These are phyloP conservation scores for Pseudocercospora vitis DNA, from an alignment of 2,329 filamentous ascomycete species.

Conservation along the genomic window DNA sequence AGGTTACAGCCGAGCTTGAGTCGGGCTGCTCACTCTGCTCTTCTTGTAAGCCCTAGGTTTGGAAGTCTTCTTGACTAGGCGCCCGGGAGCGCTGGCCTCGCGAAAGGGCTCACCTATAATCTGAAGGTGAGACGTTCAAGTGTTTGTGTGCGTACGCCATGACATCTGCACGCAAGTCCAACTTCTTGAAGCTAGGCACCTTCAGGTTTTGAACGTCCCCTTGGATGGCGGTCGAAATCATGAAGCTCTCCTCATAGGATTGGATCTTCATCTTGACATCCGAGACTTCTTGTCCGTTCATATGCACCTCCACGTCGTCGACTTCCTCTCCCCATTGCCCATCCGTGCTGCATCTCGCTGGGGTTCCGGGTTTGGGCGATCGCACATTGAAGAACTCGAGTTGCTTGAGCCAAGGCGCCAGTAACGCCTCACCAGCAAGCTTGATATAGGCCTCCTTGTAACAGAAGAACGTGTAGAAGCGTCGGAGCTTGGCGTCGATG, in stretches of 20 bases:
- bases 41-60: slow-evolving; percentile 2
- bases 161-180: slow-evolving; percentile 35
- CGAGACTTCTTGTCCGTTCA: slow-evolving; percentile 49
- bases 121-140: slow-evolving; percentile 24
- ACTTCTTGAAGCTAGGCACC: slow-evolving; percentile 36
- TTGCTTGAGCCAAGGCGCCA: slow-evolving; percentile 70
- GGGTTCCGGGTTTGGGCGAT: slow-evolving; percentile 52
- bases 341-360: slow-evolving; percentile 45
- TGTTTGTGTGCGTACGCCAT: slow-evolving; percentile 32
- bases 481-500: slow-evolving; percentile 63
- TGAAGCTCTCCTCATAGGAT: slow-evolving; percentile 59
- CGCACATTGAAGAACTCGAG: slow-evolving; percentile 67
- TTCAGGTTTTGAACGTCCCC: slow-evolving; percentile 34
- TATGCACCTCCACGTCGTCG: slow-evolving; percentile 52
- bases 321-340: slow-evolving; percentile 50
- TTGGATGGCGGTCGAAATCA: slow-evolving; percentile 57
- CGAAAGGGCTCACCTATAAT: slow-evolving; percentile 22
- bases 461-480: slow-evolving; percentile 77
- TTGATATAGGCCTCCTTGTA: slow-evolving; percentile 80
- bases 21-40: slow-evolving; percentile 9
- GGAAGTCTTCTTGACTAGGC: slow-evolving; percentile 1
- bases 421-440: slow-evolving; percentile 74
- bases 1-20: slow-evolving; percentile 4
- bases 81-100: background rate
- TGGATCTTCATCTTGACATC: slow-evolving; percentile 60